Conservation (phyloP, 140 eudicot species). For the Bidens hawaiensis region DNA sequence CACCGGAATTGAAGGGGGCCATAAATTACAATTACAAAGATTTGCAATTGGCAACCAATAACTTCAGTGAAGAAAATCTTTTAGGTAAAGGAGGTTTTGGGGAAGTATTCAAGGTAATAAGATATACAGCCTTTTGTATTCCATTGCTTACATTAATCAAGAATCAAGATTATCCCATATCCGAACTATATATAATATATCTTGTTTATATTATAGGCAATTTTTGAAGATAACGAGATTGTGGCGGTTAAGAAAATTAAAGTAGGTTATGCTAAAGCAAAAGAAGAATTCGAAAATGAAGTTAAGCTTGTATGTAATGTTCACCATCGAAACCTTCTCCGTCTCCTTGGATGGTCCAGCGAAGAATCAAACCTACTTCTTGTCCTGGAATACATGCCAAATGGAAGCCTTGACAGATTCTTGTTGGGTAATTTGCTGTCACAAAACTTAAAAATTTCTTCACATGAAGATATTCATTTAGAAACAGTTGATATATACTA, state of each 20-base stretch:
- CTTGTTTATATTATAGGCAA: slow-evolving; percentile 30
- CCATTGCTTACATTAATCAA: not conserved
- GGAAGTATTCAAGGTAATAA: slow-evolving; percentile 60
- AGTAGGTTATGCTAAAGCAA: slow-evolving; percentile 21
- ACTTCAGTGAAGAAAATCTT: slow-evolving; percentile 43
- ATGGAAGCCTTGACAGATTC: slow-evolving; percentile 66
- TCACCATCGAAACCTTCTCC: slow-evolving; percentile 65
- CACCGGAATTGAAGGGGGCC: slow-evolving; percentile 45
- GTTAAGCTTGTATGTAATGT: slow-evolving; percentile 57
- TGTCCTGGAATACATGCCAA: slow-evolving; percentile 57
- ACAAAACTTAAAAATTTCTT: not conserved
- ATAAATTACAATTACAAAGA: slow-evolving; percentile 48
- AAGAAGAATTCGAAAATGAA: slow-evolving; percentile 57
- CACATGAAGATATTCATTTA: not conserved
- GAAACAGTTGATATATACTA: not conserved
- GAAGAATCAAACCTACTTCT: slow-evolving; percentile 49
- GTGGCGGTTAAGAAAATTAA: slow-evolving; percentile 57
- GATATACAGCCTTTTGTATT: not conserved
- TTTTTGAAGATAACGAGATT: slow-evolving; percentile 36
- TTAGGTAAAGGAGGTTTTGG: slow-evolving; percentile 80
- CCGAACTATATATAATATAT: not conserved
- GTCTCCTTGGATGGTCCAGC: slow-evolving; percentile 58
- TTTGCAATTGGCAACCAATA: slow-evolving; percentile 48
- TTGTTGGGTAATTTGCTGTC: slow-evolving; percentile 40
- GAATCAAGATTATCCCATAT: not conserved